Conservation (phyloP, 306 rosid species). For the Parietaria judaica region DNA sequence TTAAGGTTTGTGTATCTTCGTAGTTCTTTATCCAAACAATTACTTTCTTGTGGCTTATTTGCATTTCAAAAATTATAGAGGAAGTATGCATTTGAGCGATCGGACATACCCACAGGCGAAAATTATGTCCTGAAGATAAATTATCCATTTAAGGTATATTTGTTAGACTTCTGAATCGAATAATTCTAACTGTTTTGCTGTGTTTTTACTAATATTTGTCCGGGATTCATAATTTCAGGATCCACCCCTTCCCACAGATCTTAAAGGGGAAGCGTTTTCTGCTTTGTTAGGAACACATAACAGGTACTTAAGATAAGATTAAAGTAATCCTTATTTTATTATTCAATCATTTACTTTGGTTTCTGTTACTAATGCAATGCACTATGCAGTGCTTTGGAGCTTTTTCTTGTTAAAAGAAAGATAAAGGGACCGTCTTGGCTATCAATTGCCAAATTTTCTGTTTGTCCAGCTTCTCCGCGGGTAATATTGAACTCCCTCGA, state of each 20-base stretch:
- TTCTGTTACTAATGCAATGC: conserved; percentile 17
- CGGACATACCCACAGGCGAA: conserved; percentile 77
- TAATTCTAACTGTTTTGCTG: background rate
- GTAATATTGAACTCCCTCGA: conserved; percentile 33
- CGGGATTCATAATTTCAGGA: conserved; percentile 41
- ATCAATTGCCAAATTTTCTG: conserved; percentile 48
- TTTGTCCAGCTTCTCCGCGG: conserved; percentile 51
- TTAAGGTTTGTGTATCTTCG: conserved; percentile 52
- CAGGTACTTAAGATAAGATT: conserved; percentile 42
- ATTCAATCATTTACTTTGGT: too few relatives aligned
- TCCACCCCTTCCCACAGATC: conserved; percentile 63
- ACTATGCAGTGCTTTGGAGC: conserved; percentile 83
- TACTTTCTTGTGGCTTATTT: conserved; percentile 17
- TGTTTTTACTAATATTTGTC: background rate
- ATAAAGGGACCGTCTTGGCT: conserved; percentile 95
- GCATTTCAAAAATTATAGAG: conserved; percentile 43
- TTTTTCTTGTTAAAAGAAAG: conserved; percentile 74
- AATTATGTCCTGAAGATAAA: conserved; percentile 75
- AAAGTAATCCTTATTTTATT: too few relatives aligned
- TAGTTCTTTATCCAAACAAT: background rate
- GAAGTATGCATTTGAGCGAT: conserved; percentile 79
- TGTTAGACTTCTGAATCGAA: conserved; percentile 14
- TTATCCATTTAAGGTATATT: conserved; percentile 78
- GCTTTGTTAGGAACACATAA: conserved; percentile 69
- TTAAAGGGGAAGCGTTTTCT: conserved; percentile 62